Base-by-base conservation (phyloP, 169 alveolate species). In the Miamiensis avidus region DNA sequence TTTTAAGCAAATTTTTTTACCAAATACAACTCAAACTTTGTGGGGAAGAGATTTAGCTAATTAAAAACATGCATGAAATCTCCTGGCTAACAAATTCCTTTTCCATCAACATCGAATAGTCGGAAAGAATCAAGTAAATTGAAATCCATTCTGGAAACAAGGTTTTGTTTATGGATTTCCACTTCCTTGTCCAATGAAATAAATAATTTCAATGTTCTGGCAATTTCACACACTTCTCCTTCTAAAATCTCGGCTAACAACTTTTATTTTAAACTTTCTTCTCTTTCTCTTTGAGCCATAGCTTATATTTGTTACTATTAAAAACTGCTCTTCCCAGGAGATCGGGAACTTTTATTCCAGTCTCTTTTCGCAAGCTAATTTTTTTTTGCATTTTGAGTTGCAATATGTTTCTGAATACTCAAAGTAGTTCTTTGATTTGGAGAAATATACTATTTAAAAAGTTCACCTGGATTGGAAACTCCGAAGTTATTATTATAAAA, bases 61-160 rank as follows among this genome's bases (percentile, higher is more conserved):
- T 79, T 74, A 65, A 79, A 79, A 32, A 79, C 49, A 11, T 33
- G 34, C 76, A 49, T 64, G 29, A 79, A 49, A n/a, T 79, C 84
- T n/a, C 64, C 29, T 6, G 65, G 33, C 16, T 28, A 28, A 28
- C 34, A 34, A 0, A 33, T 11, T 0, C 84, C 84, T 29, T 79
- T 79, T 27, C 84, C 84, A 79, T 79, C 84, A 49, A 79, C 76
- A 64, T 79, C 84, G 31, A 79, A 79, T 16, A 79, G 1, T 49
- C 84, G 34, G 49, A 64, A 79, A 0, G 84, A 75, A 29, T 79
- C 76, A 0, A 79, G 26, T 1, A 65, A 33, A 79, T 79, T 79
- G 64, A 79, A 79, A 49, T 79, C 74, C n/a, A 15, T n/a, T 16
- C 74, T 49, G 64, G 34, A 49, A 1, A 79, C 77, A 20, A 79